Evolutionary conservation across 306 rosid species (phyloP).

Genomic region (Vigna reflexopilosa): DNA sequence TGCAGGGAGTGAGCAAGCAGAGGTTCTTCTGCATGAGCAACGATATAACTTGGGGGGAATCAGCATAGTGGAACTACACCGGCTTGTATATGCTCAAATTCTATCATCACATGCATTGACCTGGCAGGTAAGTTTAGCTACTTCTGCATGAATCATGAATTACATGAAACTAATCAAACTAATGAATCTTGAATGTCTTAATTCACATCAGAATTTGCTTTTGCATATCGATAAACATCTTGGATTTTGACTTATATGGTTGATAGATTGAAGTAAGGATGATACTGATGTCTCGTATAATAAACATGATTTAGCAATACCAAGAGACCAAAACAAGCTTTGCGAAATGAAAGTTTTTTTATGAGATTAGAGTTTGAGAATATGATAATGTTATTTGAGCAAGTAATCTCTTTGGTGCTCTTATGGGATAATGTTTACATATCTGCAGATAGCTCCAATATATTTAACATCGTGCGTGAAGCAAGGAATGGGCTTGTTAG

Average conservation of each 20-base stretch:
- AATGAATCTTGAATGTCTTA: conserved; percentile 17
- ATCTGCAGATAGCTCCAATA: conserved; percentile 91
- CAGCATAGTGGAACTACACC: conserved; percentile 87
- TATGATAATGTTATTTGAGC: conserved; percentile 19
- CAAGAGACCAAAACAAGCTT: background rate
- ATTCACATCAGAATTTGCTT: background rate
- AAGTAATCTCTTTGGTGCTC: conserved; percentile 45
- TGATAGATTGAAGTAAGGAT: conserved; percentile 28
- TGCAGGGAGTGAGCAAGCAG: conserved; percentile 88
- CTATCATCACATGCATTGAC: conserved; percentile 85
- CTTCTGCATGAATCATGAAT: conserved; percentile 2
- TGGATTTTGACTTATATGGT: conserved; percentile 32
- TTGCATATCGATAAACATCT: conserved; percentile 2
- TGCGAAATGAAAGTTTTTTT: background rate
- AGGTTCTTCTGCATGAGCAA: conserved; percentile 78
- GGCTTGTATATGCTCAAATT: conserved; percentile 93
- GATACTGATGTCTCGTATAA: background rate
- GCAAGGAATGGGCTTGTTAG: conserved; percentile 92
- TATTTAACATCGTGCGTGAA: conserved; percentile 92
- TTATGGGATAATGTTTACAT: conserved; percentile 39
- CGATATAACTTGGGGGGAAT: conserved; percentile 81
- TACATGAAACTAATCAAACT: background rate
- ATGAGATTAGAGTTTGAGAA: conserved; percentile 2
- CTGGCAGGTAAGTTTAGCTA: conserved; percentile 83
- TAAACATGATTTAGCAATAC: conserved; percentile 21